Evolutionary conservation across 2,329 filamentous ascomycete genomes (phyloP).

Genomic region (Anisogramma anomala): DNA sequence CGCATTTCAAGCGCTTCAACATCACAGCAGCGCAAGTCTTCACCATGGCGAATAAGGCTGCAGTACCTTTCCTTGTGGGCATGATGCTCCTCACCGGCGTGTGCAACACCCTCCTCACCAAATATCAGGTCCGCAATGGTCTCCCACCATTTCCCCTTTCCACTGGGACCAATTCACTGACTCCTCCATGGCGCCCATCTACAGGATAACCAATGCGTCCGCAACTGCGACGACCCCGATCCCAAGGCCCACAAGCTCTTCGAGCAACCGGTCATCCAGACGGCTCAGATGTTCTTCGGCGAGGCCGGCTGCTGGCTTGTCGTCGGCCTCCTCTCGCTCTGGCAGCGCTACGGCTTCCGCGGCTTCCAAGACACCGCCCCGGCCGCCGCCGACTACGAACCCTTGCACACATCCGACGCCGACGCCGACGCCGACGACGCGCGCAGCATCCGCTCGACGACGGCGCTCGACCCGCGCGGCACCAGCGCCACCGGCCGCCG

Average conservation of each 20-base stretch:
- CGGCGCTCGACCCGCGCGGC: constrained; percentile 29
- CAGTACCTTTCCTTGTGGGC: constrained; percentile 75
- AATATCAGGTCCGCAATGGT: constrained; percentile 67
- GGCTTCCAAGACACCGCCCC: constrained; percentile 28
- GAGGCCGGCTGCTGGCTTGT: constrained; percentile 96
- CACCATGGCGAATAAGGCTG: constrained; percentile 56
- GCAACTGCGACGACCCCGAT: constrained; percentile 66
- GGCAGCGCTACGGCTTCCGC: constrained; percentile 43
- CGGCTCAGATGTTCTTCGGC: constrained; percentile 94
- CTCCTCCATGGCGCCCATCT: not conserved
- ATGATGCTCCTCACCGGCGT: constrained; percentile 97
- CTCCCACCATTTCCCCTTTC: not conserved
- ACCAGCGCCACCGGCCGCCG: constrained; percentile 4
- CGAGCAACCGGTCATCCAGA: constrained; percentile 93
- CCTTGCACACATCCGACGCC: constrained; percentile 42
- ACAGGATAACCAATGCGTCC: constrained; percentile 92
- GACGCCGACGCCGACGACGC: constrained; percentile 34
- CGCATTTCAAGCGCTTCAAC: not conserved
- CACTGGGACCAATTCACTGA: constrained; percentile 14
- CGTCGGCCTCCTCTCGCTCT: constrained; percentile 57
- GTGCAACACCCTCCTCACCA: constrained; percentile 93
- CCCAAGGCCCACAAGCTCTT: constrained; percentile 60
- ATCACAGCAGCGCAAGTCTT: not conserved
- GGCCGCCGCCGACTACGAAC: constrained; percentile 49
- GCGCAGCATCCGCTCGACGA: constrained; percentile 32